phyloP scores from a whole-genome alignment of 805 yeast genomes.

The Barnettozyma sucrosica region DNA sequence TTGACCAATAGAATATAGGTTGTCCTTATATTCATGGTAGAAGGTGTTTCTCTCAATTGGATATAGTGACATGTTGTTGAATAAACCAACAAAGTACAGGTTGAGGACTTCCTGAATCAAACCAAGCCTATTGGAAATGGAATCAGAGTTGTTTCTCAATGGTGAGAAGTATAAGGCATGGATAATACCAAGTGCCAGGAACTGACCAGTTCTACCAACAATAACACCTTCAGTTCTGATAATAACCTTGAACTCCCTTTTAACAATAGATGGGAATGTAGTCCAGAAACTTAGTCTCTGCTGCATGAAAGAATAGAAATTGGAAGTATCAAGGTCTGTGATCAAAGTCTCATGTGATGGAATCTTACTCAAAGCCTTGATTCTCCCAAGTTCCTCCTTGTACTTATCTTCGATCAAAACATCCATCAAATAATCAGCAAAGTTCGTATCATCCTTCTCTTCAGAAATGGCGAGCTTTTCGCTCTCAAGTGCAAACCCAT shows the following conservation, averaged over 20 bases:
- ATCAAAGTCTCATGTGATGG: neutral
- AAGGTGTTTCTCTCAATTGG: slow-evolving; percentile 71
- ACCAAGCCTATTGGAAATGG: slow-evolving; percentile 67
- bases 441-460: slow-evolving; percentile 45
- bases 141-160: slow-evolving; percentile 37
- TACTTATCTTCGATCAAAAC: slow-evolving; percentile 53
- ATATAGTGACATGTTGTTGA: slow-evolving; percentile 70
- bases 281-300: slow-evolving; percentile 14
- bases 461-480: neutral
- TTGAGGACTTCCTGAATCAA: slow-evolving; percentile 68
- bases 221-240: slow-evolving; percentile 50
- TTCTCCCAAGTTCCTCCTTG: slow-evolving; percentile 20
- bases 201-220: slow-evolving; percentile 59
- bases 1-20: slow-evolving; percentile 57
- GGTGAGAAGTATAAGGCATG: slow-evolving; percentile 67
- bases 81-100: slow-evolving; percentile 71
- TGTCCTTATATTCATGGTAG: slow-evolving; percentile 73
- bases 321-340: neutral
- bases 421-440: slow-evolving; percentile 74
- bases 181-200: slow-evolving; percentile 56
- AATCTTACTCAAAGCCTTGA: slow-evolving; percentile 7
- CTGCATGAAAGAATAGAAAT: slow-evolving; percentile 6
- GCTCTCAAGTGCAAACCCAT: slow-evolving; percentile 11
- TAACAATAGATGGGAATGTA: slow-evolving; percentile 30
- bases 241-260: slow-evolving; percentile 33